phyloP scores from a whole-genome alignment of 2,329 filamentous ascomycete species.

The Cylindrodendrum hubeiense region DNA sequence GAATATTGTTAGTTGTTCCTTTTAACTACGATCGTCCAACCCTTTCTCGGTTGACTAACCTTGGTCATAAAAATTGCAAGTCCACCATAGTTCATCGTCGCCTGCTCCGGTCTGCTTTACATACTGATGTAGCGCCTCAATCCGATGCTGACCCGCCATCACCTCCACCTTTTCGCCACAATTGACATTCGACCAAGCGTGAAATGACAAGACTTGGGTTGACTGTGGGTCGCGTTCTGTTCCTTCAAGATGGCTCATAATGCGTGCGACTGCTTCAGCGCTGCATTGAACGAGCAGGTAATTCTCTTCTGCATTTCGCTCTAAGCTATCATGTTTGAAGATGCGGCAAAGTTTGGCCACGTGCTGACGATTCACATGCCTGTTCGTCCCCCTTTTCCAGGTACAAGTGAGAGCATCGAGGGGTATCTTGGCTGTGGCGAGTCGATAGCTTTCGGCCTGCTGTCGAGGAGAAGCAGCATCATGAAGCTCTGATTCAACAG shows the following conservation, averaged over 20 bases:
- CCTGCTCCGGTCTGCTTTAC: slow-evolving; percentile 8
- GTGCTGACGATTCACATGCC: slow-evolving; percentile 3
- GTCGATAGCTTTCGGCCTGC: not conserved
- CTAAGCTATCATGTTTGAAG: slow-evolving; percentile 11
- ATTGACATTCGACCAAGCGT: slow-evolving; percentile 15
- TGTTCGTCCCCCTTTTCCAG: slow-evolving; percentile 12
- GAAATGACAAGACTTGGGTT: slow-evolving; percentile 3
- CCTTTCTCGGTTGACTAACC: slow-evolving; percentile 11
- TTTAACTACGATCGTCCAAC: not conserved
- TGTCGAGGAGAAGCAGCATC: not conserved
- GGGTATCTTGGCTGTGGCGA: slow-evolving; percentile 5
- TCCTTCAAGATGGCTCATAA: slow-evolving; percentile 1
- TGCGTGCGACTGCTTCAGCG: not conserved
- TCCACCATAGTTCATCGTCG: slow-evolving; percentile 26
- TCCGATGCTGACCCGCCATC: slow-evolving; percentile 29
- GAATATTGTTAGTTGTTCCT: not conserved
- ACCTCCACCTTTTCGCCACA: slow-evolving; percentile 17
- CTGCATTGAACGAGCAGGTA: slow-evolving; percentile 17
- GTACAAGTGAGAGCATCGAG: slow-evolving; percentile 3
- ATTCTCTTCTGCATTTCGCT: slow-evolving; percentile 9
- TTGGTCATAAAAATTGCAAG: slow-evolving; percentile 27
- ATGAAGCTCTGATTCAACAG: not conserved
- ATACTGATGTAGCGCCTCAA: slow-evolving; percentile 23
- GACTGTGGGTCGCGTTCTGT: not conserved
- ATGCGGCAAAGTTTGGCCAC: not conserved